Evolutionary conservation across 768 basidiomycete species (phyloP), one percentile per base, ranked within the genome.

Genomic region (Auriscalpium vulgare): DNA sequence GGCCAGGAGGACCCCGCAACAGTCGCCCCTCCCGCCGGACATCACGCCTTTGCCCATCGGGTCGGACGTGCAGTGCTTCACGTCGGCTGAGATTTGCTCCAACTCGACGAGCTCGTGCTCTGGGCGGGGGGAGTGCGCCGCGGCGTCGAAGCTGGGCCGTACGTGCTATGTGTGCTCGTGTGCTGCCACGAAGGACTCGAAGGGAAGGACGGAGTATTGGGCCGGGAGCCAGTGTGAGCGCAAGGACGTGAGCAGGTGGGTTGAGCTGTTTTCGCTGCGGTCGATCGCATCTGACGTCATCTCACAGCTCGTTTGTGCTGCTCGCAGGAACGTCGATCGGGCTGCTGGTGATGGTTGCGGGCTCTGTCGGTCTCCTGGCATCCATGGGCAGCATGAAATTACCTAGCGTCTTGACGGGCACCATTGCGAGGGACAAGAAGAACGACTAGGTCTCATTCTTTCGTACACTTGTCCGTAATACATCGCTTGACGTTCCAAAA

Each of bases 231-330:
- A 75, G 59, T 93, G 91, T 61, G 83, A 91, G 74, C 78, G 83
- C 60, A 83, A 82, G 69, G 91, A 93, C 65, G 71, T 92, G 49
- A 91, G 87, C 75, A 82, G 81, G 90, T 90, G 64, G 58, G 87
- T 81, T 13, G 2, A n/a, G 40, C 14, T 9, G 8, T n/a, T 13
- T 14, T 21, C 21, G 14, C 52, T 14, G 14, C 35, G 44, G 10
- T 40, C 23, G 47, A 35, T 34, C n/a, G 17, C 50, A 23, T 57
- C 48, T 40, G 54, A 38, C 46, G 11, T 52, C 45, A 58, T 37
- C 49, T 17, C 19, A 3, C 58, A 92, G 90, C 11, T 81, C 84
- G 16, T 92, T 93, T 60, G 83, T 85, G 14, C 78, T 93, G 50
- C 71, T 93, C 49, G 68, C 81, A 2, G 89, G 91, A 47, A 88